Conservation (phyloP, 2,329 filamentous ascomycete species). For the Cordyceps javanica region DNA sequence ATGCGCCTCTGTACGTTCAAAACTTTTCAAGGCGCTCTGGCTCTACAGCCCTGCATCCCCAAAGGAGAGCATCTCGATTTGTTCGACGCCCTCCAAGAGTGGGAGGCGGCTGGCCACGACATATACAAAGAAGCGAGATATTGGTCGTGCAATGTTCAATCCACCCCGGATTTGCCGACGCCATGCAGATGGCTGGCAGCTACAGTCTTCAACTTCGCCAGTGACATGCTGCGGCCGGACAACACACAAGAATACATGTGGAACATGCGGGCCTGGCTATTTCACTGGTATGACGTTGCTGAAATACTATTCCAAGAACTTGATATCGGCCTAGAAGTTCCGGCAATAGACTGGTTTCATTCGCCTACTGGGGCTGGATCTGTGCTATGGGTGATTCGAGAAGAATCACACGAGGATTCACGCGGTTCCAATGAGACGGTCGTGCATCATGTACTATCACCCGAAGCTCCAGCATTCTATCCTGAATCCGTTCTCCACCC, state of each 20-base stretch:
- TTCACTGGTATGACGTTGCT: slow-evolving; percentile 23
- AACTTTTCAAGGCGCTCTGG: slow-evolving; percentile 21
- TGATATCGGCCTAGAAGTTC: slow-evolving; percentile 14
- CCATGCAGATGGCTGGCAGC: slow-evolving; percentile 27
- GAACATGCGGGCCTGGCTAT: slow-evolving; percentile 24
- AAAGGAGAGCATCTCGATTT: slow-evolving; percentile 17
- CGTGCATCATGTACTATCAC: neutral
- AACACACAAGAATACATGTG: slow-evolving; percentile 17
- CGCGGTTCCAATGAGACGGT: neutral
- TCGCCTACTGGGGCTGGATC: slow-evolving; percentile 11
- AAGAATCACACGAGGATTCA: neutral
- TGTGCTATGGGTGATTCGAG: too few species aligned
- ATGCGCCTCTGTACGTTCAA: slow-evolving; percentile 20
- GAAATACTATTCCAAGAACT: slow-evolving; percentile 20
- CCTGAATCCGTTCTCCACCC: neutral
- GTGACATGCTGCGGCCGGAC: slow-evolving; percentile 20
- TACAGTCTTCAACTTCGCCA: slow-evolving; percentile 26
- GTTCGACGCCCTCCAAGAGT: slow-evolving; percentile 18
- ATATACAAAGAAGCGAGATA: slow-evolving; percentile 23
- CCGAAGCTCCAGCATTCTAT: neutral
- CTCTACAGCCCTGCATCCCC: slow-evolving; percentile 26
- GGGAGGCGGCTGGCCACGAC: slow-evolving; percentile 20
- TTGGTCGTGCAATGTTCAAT: slow-evolving; percentile 27
- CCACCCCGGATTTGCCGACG: slow-evolving; percentile 18
- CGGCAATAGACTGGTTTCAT: slow-evolving; percentile 23